Percentiles rank a stretch among this genome's conserved stretches.
Conservation (phyloP, 2,329 filamentous ascomycete species). For the Colletotrichum theobromicola region DNA sequence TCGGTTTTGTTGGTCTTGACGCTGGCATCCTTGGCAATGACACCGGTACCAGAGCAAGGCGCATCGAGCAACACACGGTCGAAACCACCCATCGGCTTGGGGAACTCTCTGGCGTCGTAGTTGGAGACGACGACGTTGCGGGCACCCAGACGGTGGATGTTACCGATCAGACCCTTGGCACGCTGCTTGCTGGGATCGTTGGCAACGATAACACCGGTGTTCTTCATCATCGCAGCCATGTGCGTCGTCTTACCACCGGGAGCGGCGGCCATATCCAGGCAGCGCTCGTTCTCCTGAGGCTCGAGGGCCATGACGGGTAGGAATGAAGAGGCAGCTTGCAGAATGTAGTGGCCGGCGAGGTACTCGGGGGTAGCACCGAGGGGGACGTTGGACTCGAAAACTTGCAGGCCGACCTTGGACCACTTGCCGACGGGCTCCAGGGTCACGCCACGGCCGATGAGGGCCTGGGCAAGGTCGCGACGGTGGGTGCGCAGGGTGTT, state of each 20-base stretch:
- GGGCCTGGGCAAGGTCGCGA: conserved; percentile 84
- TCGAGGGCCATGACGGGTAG: conserved; percentile 96
- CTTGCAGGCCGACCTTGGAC: conserved; percentile 96
- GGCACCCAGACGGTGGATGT: conserved; percentile 92
- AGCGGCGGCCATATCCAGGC: conserved; percentile 91
- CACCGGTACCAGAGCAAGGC: conserved; percentile 73
- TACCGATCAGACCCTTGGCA: conserved; percentile 96
- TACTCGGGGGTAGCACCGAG: conserved; percentile 97
- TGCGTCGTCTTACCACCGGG: conserved; percentile 97
- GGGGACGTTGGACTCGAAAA: conserved; percentile 87
- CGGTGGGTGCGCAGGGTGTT: conserved; percentile 86
- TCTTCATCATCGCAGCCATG: conserved; percentile 96
- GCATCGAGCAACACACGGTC: conserved; percentile 94
- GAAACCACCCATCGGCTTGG: conserved; percentile 92
- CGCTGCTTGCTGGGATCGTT: conserved; percentile 95
- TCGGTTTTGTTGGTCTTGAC: conserved; percentile 99
- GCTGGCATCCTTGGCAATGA: conserved; percentile 94
- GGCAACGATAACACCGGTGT: conserved; percentile 93
- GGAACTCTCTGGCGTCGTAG: conserved; percentile 93
- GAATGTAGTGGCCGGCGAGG: conserved; percentile 94
- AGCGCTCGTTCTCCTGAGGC: conserved; percentile 85
- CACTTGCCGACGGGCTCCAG: conserved; percentile 97
- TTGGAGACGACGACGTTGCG: conserved; percentile 91
- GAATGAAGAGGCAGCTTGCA: conserved; percentile 96
- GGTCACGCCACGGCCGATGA: conserved; percentile 96